Conservation (phyloP, 805 yeast genomes). For the Kockiozyma suomiensis region DNA sequence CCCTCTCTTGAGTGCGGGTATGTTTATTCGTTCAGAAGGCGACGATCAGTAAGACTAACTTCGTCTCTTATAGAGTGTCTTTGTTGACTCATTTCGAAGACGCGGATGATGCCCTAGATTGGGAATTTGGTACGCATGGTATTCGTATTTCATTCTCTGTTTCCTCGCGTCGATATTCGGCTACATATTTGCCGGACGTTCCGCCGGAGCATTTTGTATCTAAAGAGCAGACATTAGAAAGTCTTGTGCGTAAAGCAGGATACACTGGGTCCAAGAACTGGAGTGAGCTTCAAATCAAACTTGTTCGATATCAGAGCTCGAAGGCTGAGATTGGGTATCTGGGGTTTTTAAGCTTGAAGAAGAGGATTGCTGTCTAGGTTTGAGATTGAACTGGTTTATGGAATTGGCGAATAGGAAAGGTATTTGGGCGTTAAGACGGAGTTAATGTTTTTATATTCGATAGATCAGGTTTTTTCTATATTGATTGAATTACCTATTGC, state of each 20-base stretch:
- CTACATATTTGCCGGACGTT: slow-evolving; percentile 90
- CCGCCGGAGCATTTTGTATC: slow-evolving; percentile 87
- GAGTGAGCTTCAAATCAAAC: slow-evolving; percentile 45
- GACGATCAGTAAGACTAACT: not conserved
- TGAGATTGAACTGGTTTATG: no score
- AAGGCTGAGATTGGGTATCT: slow-evolving; percentile 42
- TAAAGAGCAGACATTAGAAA: slow-evolving; percentile 65
- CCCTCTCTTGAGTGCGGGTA: slow-evolving; percentile 51
- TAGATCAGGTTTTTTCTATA: no score
- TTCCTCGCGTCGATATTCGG: slow-evolving; percentile 47
- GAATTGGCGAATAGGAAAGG: no score
- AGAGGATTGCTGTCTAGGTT: not conserved
- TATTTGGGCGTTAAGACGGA: no score
- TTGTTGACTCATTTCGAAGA: slow-evolving; percentile 60
- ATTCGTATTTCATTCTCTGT: slow-evolving; percentile 58
- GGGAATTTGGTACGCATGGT: slow-evolving; percentile 86
- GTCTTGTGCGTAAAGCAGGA: slow-evolving; percentile 78
- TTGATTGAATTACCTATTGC: no score
- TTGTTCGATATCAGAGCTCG: slow-evolving; percentile 60
- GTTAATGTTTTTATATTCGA: no score
- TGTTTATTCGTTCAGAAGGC: slow-evolving; percentile 31
- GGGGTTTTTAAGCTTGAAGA: slow-evolving; percentile 17
- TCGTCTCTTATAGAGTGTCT: slow-evolving; percentile 56
- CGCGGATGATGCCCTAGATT: slow-evolving; percentile 59
- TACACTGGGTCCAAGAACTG: slow-evolving; percentile 41